Percentiles rank a stretch among this genome's conserved stretches.
Conservation (phyloP, 73 alveolate genomes). For the Paramecium primaurelia region DNA sequence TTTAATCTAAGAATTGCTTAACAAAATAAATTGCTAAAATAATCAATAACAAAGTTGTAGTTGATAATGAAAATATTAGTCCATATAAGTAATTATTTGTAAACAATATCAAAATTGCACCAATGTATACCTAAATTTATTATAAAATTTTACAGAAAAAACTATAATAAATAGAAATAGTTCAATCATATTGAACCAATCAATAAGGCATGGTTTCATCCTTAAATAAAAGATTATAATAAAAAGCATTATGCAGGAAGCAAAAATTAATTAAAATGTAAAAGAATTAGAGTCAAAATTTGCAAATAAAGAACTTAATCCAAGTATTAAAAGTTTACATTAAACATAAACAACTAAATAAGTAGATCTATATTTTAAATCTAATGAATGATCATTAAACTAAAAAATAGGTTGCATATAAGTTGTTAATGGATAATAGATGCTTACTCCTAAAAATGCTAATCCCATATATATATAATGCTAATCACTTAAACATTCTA, state of each 20-base stretch:
- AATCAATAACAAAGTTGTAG: neutral
- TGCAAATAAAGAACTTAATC: neutral
- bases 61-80: neutral
- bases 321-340: neutral
- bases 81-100: neutral
- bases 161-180: neutral
- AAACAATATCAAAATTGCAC: neutral
- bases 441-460: constrained; percentile 1
- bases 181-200: neutral
- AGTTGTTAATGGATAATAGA: constrained; percentile 39
- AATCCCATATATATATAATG: constrained; percentile 30
- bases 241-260: neutral
- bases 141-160: neutral
- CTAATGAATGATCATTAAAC: constrained; percentile 5
- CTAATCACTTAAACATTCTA: constrained; percentile 17
- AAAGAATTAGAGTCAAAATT: constrained; percentile 1
- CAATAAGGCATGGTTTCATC: neutral
- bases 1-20: neutral
- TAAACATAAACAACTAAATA: constrained; percentile 1
- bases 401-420: neutral
- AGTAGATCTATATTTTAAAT: constrained; percentile 21
- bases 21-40: neutral
- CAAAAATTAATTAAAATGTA: neutral
- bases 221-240: neutral
- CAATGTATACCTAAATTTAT: neutral